Evolutionary conservation across 208 protist species (phyloP), one percentile per base, ranked within the genome.

Genomic region (Angomonas deanei): DNA sequence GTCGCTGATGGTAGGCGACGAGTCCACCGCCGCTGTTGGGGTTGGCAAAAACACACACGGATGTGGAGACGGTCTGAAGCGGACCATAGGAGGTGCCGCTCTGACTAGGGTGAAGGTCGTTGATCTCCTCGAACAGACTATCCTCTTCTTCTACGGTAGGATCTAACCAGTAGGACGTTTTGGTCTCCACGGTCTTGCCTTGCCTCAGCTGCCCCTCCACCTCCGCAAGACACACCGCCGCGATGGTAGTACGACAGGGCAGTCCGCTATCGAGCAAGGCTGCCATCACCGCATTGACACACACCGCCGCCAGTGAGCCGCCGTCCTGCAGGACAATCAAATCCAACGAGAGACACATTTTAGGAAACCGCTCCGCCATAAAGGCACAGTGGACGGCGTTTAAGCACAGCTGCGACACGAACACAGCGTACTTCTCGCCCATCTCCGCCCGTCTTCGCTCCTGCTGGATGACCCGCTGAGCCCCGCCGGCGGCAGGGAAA

Each of bases 241-340:
- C 88, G 46, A 91, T 68, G n/a, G 84, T 91, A 6, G 81, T 93
- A 27, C 81, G 83, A 57, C 90, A 91, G 48, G 88, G 78, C 36
- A 94, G 55, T 10, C 89, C 89, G 33, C 84, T 86, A 24, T 96
- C 88, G 10, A 96, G 66, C n/a, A 94, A 55, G 34, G 89, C 88
- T 42, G 75, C 75, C 86, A 93, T 91, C 17, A 86, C 53, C n/a
- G 78, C 88, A 64, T 97, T 96, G 33, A 92, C 47, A 17, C 73
- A 80, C 0, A 89, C 83, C 3, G 88, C 72, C 3, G 74, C 53
- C 6, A 95, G 66, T 8, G 78, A 64, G 13, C 92, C 92, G 34
- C 91, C 92, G 53, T 94, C 78, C 26, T 77, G 38, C 24, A 93
- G 26, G 1, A 96, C 68, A 0, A 82, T 68, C 21, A 96, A 66